A percentile compares a stretch with the other conserved stretches of the same genome.
phyloP scores from a whole-genome alignment of 2,329 filamentous ascomycete species.

The Fusarium kyushuense region DNA sequence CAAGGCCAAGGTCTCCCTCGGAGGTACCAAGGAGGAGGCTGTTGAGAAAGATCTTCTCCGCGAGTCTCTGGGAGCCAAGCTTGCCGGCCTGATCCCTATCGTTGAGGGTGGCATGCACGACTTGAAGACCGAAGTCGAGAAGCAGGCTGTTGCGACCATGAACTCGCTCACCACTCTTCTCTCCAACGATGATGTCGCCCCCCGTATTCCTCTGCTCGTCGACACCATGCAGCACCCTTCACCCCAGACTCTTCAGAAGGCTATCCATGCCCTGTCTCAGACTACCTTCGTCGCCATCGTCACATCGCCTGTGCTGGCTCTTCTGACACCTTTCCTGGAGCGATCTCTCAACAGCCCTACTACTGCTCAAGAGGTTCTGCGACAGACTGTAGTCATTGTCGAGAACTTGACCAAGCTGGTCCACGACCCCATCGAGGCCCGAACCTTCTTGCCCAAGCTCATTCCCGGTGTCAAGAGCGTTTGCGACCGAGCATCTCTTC shows the following conservation, averaged over 20 bases:
- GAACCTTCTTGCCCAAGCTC: constrained; percentile 94
- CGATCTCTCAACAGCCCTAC: constrained; percentile 91
- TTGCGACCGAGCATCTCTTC: constrained; percentile 86
- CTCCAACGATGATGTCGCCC: constrained; percentile 96
- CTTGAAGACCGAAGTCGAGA: constrained; percentile 87
- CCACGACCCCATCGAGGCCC: constrained; percentile 92
- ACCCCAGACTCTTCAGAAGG: constrained; percentile 88
- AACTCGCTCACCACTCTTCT: constrained; percentile 87
- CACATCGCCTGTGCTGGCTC: constrained; percentile 92
- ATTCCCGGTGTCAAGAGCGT: constrained; percentile 94
- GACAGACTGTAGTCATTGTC: constrained; percentile 95
- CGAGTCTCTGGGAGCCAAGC: constrained; percentile 87
- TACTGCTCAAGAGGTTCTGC: constrained; percentile 92
- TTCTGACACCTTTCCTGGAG: constrained; percentile 94
- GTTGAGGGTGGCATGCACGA: constrained; percentile 97
- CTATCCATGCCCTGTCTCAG: constrained; percentile 94
- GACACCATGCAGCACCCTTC: constrained; percentile 97
- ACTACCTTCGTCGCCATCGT: constrained; percentile 99
- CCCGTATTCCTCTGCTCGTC: constrained; percentile 90
- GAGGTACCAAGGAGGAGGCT: constrained; percentile 83
- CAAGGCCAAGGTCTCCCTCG: constrained; percentile 88
- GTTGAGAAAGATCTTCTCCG: constrained; percentile 89
- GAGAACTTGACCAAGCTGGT: constrained; percentile 99
- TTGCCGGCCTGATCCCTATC: constrained; percentile 88
- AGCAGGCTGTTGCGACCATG: constrained; percentile 94